These are phyloP conservation scores for Rhizomucor miehei DNA, from an alignment of 371 early-diverging fungal genomes.

Conservation along the genomic window DNA sequence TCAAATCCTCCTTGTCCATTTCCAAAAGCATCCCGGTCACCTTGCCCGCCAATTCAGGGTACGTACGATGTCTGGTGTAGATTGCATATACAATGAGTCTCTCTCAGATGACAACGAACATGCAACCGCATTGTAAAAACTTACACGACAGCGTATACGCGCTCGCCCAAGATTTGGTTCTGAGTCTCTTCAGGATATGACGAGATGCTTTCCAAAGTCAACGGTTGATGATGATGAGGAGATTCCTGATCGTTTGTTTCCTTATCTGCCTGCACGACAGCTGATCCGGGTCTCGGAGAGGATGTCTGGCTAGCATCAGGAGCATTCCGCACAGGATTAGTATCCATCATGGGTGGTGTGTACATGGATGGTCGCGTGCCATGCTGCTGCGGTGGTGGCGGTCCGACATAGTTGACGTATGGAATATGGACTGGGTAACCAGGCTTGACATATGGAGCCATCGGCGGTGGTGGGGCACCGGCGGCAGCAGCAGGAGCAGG, in stretches of 20 bases:
- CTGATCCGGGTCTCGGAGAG: too few relatives aligned
- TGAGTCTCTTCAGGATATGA: constrained; percentile 77
- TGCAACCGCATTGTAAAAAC: constrained; percentile 2
- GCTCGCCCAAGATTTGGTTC: constrained; percentile 93
- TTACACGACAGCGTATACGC: constrained; percentile 79
- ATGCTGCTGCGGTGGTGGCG: constrained; percentile 2
- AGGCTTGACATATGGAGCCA: constrained; percentile 11
- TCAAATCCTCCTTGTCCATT: constrained; percentile 89
- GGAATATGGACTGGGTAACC: constrained; percentile 9
- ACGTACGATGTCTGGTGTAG: constrained; percentile 28
- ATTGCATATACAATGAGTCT: background rate
- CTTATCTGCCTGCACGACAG: background rate
- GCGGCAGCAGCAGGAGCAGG: background rate
- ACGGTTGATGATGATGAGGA: background rate
- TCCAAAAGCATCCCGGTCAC: constrained; percentile 98
- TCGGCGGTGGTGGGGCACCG: constrained; percentile 2
- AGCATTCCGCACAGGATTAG: background rate
- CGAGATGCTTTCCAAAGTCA: constrained; percentile 76
- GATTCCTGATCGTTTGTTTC: constrained; percentile 11
- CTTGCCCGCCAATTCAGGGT: constrained; percentile 85
- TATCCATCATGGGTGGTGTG: constrained; percentile 1
- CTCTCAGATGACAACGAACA: background rate
- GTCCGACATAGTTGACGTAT: background rate
- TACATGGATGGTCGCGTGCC: background rate
- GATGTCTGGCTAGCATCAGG: background rate